Percentiles rank a stretch among this genome's conserved stretches.
These are phyloP conservation scores for Phellopilus nigrolimitatus DNA, from an alignment of 1,284 basidiomycete genomes.

Conservation along the genomic window DNA sequence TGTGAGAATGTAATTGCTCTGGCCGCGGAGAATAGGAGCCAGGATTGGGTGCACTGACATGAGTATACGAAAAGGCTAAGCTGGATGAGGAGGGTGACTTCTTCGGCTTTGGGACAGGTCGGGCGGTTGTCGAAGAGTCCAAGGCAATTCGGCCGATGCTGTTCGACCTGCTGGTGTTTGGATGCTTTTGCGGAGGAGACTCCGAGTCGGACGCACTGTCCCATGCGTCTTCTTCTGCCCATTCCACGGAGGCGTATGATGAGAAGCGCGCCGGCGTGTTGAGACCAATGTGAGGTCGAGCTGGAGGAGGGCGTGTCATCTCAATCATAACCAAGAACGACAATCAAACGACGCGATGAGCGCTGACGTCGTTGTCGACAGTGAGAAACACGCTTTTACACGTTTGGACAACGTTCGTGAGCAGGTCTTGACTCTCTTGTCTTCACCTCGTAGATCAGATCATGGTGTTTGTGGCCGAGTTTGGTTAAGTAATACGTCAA, in stretches of 20 bases:
- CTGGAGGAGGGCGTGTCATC: constrained; percentile 71
- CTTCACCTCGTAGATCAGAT: constrained; percentile 10
- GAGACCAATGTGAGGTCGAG: constrained; percentile 69
- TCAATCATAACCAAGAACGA: constrained; percentile 26
- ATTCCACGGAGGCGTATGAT: constrained; percentile 38
- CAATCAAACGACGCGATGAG: not conserved
- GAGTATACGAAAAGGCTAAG: constrained; percentile 77
- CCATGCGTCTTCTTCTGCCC: constrained; percentile 88
- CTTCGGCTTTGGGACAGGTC: constrained; percentile 47
- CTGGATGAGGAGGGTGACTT: constrained; percentile 56
- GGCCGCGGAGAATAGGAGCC: constrained; percentile 64
- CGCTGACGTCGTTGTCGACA: not conserved
- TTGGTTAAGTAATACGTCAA: not conserved
- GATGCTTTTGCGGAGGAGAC: constrained; percentile 43
- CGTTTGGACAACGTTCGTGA: not conserved
- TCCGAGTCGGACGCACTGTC: constrained; percentile 84
- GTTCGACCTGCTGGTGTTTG: constrained; percentile 38
- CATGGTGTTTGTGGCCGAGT: not conserved
- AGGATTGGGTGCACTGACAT: constrained; percentile 69
- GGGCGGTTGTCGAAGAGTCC: constrained; percentile 42
- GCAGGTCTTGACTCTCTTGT: too few species aligned
- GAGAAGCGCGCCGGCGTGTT: constrained; percentile 50
- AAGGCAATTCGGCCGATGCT: constrained; percentile 38
- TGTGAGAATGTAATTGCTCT: constrained; percentile 37
- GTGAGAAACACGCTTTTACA: not conserved